phyloP scores from a whole-genome alignment of 768 basidiomycete species.

The Hygrocybe coccinea region DNA sequence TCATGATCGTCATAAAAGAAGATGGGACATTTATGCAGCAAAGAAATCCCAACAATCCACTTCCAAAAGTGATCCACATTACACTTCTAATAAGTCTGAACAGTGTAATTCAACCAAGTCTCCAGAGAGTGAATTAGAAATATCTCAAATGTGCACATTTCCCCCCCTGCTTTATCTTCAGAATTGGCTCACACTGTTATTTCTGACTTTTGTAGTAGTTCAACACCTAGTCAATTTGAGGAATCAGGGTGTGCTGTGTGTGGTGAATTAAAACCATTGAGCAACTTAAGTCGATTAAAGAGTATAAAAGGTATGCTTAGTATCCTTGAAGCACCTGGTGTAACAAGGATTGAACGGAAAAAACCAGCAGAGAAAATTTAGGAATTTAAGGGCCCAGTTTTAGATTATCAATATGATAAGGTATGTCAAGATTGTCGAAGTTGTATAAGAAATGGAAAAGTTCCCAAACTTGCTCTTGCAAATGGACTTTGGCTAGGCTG shows the following conservation, averaged over 20 bases:
- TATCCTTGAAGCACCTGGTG: conserved; percentile 1
- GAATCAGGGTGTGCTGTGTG: conserved; percentile 32
- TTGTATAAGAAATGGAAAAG: conserved; percentile 4
- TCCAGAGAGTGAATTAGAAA: no score
- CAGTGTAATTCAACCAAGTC: no score
- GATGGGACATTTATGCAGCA: no score
- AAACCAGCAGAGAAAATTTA: conserved; percentile 9
- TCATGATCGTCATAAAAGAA: background rate
- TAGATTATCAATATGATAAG: conserved; percentile 5
- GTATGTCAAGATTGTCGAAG: conserved; percentile 8
- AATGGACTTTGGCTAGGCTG: conserved; percentile 35
- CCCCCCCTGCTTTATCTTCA: background rate
- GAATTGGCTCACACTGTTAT: background rate
- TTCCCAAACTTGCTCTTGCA: conserved; percentile 24
- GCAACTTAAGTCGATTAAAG: background rate
- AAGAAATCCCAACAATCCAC: no score
- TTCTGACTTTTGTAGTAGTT: background rate
- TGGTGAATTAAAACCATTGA: conserved; percentile 15
- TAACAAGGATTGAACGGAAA: no score
- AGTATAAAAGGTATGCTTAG: conserved; percentile 6
- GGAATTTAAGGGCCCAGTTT: conserved; percentile 12
- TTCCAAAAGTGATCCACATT: no score
- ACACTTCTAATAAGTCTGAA: no score
- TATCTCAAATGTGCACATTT: no score
- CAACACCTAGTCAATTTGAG: conserved; percentile 8